Conservation (phyloP, 2,329 filamentous ascomycete genomes). For the Curvularia hawaiiensis region DNA sequence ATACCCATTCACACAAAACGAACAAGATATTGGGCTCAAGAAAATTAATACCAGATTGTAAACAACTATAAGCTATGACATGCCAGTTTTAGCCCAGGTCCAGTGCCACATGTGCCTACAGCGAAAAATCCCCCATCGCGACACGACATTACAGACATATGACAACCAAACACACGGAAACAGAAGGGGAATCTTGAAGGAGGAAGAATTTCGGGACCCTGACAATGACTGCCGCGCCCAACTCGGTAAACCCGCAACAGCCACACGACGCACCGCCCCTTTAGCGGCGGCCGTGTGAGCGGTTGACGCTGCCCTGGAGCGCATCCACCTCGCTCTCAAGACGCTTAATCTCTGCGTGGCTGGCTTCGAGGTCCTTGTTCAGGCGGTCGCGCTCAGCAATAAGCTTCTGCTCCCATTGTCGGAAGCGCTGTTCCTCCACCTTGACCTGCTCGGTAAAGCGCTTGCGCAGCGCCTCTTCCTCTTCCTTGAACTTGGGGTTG, state of each 20-base stretch:
- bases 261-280: background rate
- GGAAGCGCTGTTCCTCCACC: conserved; percentile 99
- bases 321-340: conserved; percentile 90
- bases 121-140: conserved; percentile 25
- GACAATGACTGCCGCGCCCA: conserved; percentile 18
- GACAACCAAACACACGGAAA: conserved; percentile 30
- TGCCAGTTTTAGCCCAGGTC: conserved; percentile 18
- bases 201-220: conserved; percentile 33
- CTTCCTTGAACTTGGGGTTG: conserved; percentile 99
- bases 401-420: conserved; percentile 99
- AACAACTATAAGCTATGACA: conserved; percentile 27
- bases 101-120: conserved; percentile 9
- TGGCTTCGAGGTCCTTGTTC: conserved; percentile 99
- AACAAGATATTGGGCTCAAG: background rate
- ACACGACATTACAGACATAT: conserved; percentile 51
- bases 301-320: conserved; percentile 87
- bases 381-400: conserved; percentile 97
- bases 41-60: conserved; percentile 38
- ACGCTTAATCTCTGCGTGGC: conserved; percentile 88
- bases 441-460: conserved; percentile 99
- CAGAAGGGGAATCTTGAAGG: conserved; percentile 49
- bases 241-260: conserved; percentile 9
- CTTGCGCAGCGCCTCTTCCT: conserved; percentile 97
- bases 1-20: background rate
- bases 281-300: conserved; percentile 92